phyloP scores from a whole-genome alignment of 805 yeast species.

The Ogataea angusta region DNA sequence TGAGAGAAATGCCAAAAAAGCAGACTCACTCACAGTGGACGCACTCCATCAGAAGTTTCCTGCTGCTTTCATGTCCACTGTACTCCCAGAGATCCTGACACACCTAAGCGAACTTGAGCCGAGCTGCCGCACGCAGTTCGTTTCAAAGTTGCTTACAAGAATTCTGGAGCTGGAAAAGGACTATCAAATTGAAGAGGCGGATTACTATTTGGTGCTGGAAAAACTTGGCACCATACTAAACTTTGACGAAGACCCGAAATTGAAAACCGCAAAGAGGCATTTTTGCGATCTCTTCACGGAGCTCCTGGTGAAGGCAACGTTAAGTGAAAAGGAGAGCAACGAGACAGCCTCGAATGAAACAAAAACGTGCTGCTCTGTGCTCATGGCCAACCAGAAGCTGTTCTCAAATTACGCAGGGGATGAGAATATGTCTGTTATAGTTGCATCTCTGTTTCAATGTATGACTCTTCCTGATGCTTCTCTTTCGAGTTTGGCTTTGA shows the following conservation, averaged over 20 bases:
- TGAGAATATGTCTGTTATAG: constrained; percentile 11
- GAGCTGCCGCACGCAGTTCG: background rate
- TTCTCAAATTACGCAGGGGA: constrained; percentile 9
- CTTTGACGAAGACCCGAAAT: constrained; percentile 3
- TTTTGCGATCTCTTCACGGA: constrained; percentile 16
- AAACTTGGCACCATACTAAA: constrained; percentile 2
- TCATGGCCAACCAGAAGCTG: constrained; percentile 21
- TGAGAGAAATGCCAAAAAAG: too few relatives aligned
- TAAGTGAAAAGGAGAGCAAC: constrained; percentile 2
- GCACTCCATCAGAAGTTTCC: background rate
- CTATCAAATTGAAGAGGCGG: constrained; percentile 8
- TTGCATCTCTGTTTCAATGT: constrained; percentile 17
- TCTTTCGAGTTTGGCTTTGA: constrained; percentile 19
- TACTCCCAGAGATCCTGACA: background rate
- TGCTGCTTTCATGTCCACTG: background rate
- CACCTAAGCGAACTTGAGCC: too few relatives aligned
- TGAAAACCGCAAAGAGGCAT: constrained; percentile 20
- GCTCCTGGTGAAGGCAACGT: constrained; percentile 12
- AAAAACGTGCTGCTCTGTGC: constrained; percentile 21
- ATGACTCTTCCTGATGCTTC: constrained; percentile 9
- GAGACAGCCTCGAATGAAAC: too few relatives aligned
- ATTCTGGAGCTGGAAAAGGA: constrained; percentile 9
- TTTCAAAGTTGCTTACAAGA: constrained; percentile 6
- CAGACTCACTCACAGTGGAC: too few relatives aligned
- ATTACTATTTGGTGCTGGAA: constrained; percentile 7